Conservation (phyloP, 148 eudicot species). For the Arbutus unedo region DNA sequence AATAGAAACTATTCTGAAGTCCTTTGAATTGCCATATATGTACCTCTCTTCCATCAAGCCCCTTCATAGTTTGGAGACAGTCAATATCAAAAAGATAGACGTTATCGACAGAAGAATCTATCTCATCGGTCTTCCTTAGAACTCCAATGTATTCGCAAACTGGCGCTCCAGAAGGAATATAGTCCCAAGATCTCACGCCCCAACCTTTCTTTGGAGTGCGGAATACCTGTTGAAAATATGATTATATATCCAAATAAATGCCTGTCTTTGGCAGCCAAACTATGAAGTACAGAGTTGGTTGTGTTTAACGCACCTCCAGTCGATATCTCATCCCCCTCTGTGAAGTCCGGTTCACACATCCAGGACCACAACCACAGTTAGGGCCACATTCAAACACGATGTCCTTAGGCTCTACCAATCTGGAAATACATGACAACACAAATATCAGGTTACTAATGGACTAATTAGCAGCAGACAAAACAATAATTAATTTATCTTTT, state of each 20-base stretch:
- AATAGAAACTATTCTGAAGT: neutral
- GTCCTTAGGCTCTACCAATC: conserved; percentile 81
- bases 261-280: neutral
- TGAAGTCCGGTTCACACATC: conserved; percentile 72
- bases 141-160: conserved; percentile 68
- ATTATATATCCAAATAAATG: neutral
- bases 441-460: neutral
- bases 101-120: conserved; percentile 41
- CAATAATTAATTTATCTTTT: neutral
- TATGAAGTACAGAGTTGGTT: neutral
- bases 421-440: conserved; percentile 20
- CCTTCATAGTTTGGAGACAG: conserved; percentile 73
- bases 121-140: conserved; percentile 54
- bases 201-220: conserved; percentile 82
- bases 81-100: conserved; percentile 66
- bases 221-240: conserved; percentile 45
- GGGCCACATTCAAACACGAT: conserved; percentile 93
- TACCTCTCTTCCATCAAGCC: conserved; percentile 82
- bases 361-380: conserved; percentile 74
- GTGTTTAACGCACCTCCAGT: conserved; percentile 54
- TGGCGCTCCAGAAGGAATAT: conserved; percentile 70
- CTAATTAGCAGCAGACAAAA: neutral
- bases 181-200: conserved; percentile 88
- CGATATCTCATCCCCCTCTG: conserved; percentile 66
- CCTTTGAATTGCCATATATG: neutral